Evolutionary conservation across 2,329 filamentous ascomycete species (phyloP).

Genomic region (Lomentospora prolificans): DNA sequence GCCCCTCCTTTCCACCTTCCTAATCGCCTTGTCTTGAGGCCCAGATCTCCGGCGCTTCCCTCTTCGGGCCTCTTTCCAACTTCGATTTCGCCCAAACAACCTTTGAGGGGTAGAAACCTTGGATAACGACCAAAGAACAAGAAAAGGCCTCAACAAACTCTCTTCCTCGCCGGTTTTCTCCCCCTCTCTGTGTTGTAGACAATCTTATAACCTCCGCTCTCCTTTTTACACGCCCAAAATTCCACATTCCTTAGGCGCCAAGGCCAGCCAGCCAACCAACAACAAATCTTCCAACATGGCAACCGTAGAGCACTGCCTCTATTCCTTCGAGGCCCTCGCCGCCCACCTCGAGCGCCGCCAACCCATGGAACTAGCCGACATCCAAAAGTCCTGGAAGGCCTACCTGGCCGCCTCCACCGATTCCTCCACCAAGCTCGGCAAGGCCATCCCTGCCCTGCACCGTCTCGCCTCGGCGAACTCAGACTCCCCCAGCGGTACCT

Average conservation of each 20-base stretch:
- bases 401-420: slow-evolving; percentile 18
- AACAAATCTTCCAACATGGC: slow-evolving; percentile 52
- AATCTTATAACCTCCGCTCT: too few relatives aligned
- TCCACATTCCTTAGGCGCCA: too few relatives aligned
- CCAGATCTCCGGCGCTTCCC: background rate
- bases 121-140: too few relatives aligned
- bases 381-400: slow-evolving; percentile 55
- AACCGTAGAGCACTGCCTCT: slow-evolving; percentile 74
- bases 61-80: background rate
- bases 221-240: too few relatives aligned
- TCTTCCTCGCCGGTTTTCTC: background rate
- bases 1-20: background rate
- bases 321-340: slow-evolving; percentile 81
- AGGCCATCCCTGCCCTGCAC: slow-evolving; percentile 30
- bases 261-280: too few relatives aligned
- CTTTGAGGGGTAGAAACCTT: background rate
- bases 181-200: too few relatives aligned
- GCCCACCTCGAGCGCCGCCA: slow-evolving; percentile 64
- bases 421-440: slow-evolving; percentile 16
- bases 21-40: background rate
- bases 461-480: slow-evolving; percentile 24
- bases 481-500: slow-evolving; percentile 14
- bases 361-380: slow-evolving; percentile 54
- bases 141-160: background rate
- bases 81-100: background rate